Base-by-base conservation (phyloP, 192 early-diverging fungal species). In the Coemansia sp. region DNA sequence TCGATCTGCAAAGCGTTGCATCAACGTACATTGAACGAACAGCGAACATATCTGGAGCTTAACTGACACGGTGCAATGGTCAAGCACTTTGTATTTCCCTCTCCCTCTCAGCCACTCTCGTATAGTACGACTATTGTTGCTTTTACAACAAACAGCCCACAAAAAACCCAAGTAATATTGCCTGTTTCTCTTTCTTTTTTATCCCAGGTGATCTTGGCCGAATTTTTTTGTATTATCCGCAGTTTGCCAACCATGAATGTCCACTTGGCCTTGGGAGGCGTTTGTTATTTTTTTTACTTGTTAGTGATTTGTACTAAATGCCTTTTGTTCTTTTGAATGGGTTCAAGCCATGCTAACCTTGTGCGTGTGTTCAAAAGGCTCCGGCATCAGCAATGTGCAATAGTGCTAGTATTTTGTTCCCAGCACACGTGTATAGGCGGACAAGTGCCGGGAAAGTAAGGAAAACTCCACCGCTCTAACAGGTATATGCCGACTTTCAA, bases 11-110 rank as follows among this genome's bases (percentile, higher is more conserved):
- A 55, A 55, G 16, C 47, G 38, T 32, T 64, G 43, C 20, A 63
- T 63, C 45, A 3, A 16, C 44, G 18, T 70, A 64, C 62, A 70
- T 70, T 63, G 69, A 70, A 63, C n/a, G 41, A 20, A 44, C 41
- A 4, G 27, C 29, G 40, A 63, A 61, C 53, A 63, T 70, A 44
- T 44, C 29, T 34, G 32, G 27, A 44, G 44, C 34, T 32, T 32
- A 35, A 29, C 58, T 18, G 32, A 15, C 58, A 59, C 34, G 58
- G 22, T 59, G 15, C 41, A 4, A 3, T 4, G 13, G 41, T 15
- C 39, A 13, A 11, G 39, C 39, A 15, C 39, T 13, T 15, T 40
- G 22, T 22, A 22, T 22, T 22, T 22, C 22, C 22, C 22, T 22
- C 22, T 22, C 22, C 22, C 22, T 22, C 22, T 22, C 22, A 11